Base-by-base conservation (phyloP, 192 early-diverging fungal genomes). In the Coemansia sp. region DNA sequence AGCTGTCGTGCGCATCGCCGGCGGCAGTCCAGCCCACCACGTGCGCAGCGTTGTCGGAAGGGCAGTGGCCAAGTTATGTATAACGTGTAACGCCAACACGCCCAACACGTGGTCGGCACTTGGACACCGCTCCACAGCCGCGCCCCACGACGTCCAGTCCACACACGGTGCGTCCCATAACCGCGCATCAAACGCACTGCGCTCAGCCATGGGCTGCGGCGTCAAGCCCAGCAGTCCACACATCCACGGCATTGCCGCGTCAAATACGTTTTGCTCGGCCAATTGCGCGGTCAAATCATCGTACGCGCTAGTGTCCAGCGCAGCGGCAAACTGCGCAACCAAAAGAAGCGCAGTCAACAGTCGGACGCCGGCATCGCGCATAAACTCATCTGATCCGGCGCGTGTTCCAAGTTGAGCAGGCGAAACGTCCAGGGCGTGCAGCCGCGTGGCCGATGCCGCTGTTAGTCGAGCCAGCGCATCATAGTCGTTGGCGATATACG, bases 1-100 rank as follows among this genome's bases (percentile, higher is more conserved):
- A 45, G 63, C 65, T 4, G 56, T 69, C 14, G 60, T 58, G 5
- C 74, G 79, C 45, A 48, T 43, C 22, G 65, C 52, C 63, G 65
- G 68, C 22, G 77, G 63, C 38, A 82, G 45, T 2, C 66, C 79
- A 0, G 69, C 45, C 74, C 73, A 82, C 79, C 79, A 82, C 17
- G 75, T 48, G 0, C 79, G 64, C 56, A 76, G 56, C 22, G 79
- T 52, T 15, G 73, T 48, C 4, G 79, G 79, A 35, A 82, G 60
- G 0, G 64, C 39, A 48, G 64, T 61, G 5, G 70, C 74, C 14
- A 73, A 8, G 23, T 54, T 32, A 12, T 21, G 57, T 14, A 82
- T 4, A 0, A 70, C 48, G n/a, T 76, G 69, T 38, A 60, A 58
- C 2, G 79, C 73, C 25, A 76, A 53, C 0, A 82, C 35, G 6